These are phyloP conservation scores for Plasmodium gonderi DNA, from an alignment of 169 alveolate genomes.

Conservation along the genomic window DNA sequence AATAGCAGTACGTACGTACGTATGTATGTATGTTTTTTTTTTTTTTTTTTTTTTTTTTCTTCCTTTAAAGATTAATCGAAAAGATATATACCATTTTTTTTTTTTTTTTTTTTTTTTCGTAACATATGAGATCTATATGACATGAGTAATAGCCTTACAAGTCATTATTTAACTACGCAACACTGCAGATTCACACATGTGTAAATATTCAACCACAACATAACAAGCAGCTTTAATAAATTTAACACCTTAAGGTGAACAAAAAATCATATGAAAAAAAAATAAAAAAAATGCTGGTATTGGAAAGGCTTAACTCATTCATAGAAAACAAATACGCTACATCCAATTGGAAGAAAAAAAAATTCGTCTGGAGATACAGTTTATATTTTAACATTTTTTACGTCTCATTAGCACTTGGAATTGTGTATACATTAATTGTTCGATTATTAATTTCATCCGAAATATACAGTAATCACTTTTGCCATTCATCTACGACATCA, in stretches of 20 bases:
- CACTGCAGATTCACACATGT: background rate
- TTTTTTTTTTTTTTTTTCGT: no score
- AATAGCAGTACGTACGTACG: background rate
- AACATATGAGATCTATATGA: background rate
- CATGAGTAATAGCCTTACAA: background rate
- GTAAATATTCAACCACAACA: background rate
- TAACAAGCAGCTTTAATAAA: background rate
- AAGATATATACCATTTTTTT: background rate
- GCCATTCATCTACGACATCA: background rate
- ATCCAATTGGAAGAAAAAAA: slow-evolving; percentile 63
- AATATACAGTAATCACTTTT: slow-evolving; percentile 18
- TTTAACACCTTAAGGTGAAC: no score
- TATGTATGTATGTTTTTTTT: background rate
- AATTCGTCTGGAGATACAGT: slow-evolving; percentile 58
- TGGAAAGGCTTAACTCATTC: slow-evolving; percentile 41
- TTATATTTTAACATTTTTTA: slow-evolving; percentile 48
- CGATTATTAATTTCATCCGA: slow-evolving; percentile 24
- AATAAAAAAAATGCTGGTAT: slow-evolving; percentile 22
- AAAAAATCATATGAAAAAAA: background rate
- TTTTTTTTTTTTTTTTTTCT: background rate
- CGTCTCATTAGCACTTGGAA: slow-evolving; percentile 11
- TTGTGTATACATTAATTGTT: slow-evolving; percentile 23
- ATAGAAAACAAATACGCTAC: slow-evolving; percentile 44
- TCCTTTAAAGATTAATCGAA: background rate
- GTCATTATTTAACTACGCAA: background rate